These are phyloP conservation scores for Heimioporus retisporus DNA, from an alignment of 1,284 basidiomycete genomes.

Conservation along the genomic window DNA sequence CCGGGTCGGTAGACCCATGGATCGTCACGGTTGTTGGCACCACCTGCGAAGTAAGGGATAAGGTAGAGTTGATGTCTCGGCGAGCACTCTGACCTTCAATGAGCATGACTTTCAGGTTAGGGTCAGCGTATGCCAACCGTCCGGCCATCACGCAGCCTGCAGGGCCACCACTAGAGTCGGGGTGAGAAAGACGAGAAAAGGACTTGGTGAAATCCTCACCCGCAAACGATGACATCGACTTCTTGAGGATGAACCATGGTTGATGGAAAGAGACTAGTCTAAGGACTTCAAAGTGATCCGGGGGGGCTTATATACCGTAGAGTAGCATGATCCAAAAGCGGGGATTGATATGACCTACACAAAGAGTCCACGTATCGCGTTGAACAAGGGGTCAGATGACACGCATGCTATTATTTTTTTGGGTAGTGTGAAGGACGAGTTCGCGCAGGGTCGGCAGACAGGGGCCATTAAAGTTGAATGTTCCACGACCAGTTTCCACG, in stretches of 20 bases:
- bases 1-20: constrained; percentile 81
- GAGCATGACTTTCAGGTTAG: constrained; percentile 78
- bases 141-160: constrained; percentile 78
- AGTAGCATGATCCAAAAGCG: constrained; percentile 10
- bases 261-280: constrained; percentile 17
- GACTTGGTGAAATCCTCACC: constrained; percentile 41
- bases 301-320: constrained; percentile 28
- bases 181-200: constrained; percentile 15
- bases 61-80: neutral
- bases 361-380: too few relatives aligned
- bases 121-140: constrained; percentile 76
- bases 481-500: too few relatives aligned
- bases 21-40: constrained; percentile 78
- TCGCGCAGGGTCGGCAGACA: too few relatives aligned
- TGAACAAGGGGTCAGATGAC: too few relatives aligned
- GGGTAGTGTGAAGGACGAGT: too few relatives aligned
- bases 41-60: constrained; percentile 48
- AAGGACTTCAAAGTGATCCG: neutral
- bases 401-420: too few relatives aligned
- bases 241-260: constrained; percentile 64
- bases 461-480: too few relatives aligned
- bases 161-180: constrained; percentile 64
- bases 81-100: constrained; percentile 63
- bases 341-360: constrained; percentile 6
- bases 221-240: constrained; percentile 77